Evolutionary conservation across 805 yeast genomes (phyloP).

Genomic region (Kluyveromyces siamensis): DNA sequence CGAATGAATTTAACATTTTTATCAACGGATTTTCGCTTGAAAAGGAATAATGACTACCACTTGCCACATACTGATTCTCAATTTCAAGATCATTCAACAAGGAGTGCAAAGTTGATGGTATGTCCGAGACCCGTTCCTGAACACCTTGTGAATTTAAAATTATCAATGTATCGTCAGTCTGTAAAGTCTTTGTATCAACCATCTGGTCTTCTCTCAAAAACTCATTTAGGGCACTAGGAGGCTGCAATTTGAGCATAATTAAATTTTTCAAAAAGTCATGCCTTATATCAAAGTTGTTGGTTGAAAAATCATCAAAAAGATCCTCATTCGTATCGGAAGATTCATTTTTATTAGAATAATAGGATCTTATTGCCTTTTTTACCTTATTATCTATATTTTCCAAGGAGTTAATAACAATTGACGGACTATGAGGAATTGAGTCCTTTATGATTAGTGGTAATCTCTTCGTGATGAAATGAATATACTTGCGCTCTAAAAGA

Average conservation of each 20-base stretch:
- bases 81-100: slow-evolving; percentile 21
- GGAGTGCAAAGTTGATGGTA: slow-evolving; percentile 20
- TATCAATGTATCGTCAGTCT: slow-evolving; percentile 26
- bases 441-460: slow-evolving; percentile 37
- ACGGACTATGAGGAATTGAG: slow-evolving; percentile 18
- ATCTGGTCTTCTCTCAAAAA: slow-evolving; percentile 33
- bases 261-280: slow-evolving; percentile 43
- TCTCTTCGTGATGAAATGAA: slow-evolving; percentile 35
- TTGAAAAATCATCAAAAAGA: slow-evolving; percentile 42
- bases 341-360: slow-evolving; percentile 28
- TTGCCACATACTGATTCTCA: slow-evolving; percentile 9
- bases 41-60: background rate
- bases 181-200: slow-evolving; percentile 27
- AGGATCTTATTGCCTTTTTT: slow-evolving; percentile 25
- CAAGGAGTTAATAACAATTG: slow-evolving; percentile 18
- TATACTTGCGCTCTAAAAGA: slow-evolving; percentile 34
- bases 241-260: slow-evolving; percentile 32
- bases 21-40: slow-evolving; percentile 40
- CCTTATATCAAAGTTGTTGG: slow-evolving; percentile 39
- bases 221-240: slow-evolving; percentile 25
- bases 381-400: slow-evolving; percentile 25
- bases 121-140: slow-evolving; percentile 25
- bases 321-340: slow-evolving; percentile 34
- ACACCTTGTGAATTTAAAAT: slow-evolving; percentile 27
- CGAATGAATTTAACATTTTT: slow-evolving; percentile 40